Evolutionary conservation across 768 basidiomycete species (phyloP).

Genomic region (Multifurca ochricompacta): DNA sequence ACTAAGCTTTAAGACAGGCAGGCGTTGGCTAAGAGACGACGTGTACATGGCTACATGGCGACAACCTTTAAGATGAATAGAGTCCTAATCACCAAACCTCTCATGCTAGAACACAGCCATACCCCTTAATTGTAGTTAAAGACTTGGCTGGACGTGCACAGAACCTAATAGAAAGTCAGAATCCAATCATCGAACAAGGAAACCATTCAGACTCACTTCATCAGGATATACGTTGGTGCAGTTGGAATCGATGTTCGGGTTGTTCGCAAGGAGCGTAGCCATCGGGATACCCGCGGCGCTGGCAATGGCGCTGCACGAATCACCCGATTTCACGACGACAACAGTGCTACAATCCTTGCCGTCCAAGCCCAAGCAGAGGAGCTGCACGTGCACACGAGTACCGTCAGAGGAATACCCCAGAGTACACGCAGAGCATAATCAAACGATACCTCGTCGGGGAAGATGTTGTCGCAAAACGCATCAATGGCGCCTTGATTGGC

Average conservation of each 20-base stretch:
- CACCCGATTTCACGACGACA: slow-evolving; percentile 39
- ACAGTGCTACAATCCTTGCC: slow-evolving; percentile 52
- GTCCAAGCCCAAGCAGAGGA: slow-evolving; percentile 47
- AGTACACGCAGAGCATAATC: neutral
- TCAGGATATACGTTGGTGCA: slow-evolving; percentile 67
- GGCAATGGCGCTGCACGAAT: slow-evolving; percentile 44
- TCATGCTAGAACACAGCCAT: too few species aligned
- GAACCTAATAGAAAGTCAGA: neutral
- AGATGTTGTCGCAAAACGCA: slow-evolving; percentile 48
- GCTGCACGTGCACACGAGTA: neutral
- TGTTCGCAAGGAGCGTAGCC: slow-evolving; percentile 57
- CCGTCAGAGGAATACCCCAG: neutral
- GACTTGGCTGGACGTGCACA: neutral
- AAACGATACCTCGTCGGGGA: slow-evolving; percentile 37
- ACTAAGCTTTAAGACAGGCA: too few species aligned
- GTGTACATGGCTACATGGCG: too few species aligned
- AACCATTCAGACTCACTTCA: slow-evolving; percentile 44
- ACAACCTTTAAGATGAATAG: too few species aligned
- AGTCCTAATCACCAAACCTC: too few species aligned
- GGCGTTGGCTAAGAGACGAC: too few species aligned
- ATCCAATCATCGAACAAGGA: neutral
- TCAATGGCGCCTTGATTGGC: slow-evolving; percentile 45
- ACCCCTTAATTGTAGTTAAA: neutral
- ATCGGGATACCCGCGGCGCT: slow-evolving; percentile 33
- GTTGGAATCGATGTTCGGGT: slow-evolving; percentile 55